A percentile compares a stretch with the other conserved stretches of the same genome.
phyloP scores from a whole-genome alignment of 73 alveolate species.

The Symbiodinium pilosum region DNA sequence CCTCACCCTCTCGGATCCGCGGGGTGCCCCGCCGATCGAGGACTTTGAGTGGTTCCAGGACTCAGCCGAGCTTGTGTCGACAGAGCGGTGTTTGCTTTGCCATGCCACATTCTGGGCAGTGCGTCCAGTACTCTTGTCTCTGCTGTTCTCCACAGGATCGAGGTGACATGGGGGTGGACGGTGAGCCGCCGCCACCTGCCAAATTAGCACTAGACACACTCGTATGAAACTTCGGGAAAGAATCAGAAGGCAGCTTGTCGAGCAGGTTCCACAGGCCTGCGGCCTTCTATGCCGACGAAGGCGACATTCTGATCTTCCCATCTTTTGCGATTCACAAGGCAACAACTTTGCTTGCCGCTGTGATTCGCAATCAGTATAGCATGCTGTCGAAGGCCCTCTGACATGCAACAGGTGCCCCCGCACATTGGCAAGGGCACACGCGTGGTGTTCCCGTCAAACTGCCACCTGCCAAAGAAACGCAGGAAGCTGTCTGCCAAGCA shows the following conservation, averaged over 20 bases:
- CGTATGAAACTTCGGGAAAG: too few relatives aligned
- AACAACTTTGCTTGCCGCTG: too few relatives aligned
- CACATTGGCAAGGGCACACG: conserved; percentile 85
- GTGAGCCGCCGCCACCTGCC: conserved; percentile 39
- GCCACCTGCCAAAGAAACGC: conserved; percentile 78
- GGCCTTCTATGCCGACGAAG: conserved; percentile 92
- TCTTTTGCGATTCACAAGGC: conserved; percentile 88
- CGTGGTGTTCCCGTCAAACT: conserved; percentile 71
- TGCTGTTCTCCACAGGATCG: conserved; percentile 36
- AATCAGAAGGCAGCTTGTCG: too few relatives aligned
- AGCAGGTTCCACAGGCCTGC: conserved; percentile 43
- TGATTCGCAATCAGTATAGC: background rate
- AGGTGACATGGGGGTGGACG: conserved; percentile 85
- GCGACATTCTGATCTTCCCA: conserved; percentile 74
- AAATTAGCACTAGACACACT: too few relatives aligned
- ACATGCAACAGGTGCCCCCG: conserved; percentile 62
- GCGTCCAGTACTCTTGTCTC: too few relatives aligned
- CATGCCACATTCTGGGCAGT: too few relatives aligned
- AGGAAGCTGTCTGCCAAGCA: background rate
- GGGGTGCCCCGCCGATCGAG: conserved; percentile 90
- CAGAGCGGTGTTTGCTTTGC: too few relatives aligned
- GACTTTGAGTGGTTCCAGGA: conserved; percentile 91
- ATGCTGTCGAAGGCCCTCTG: background rate
- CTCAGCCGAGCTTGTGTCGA: too few relatives aligned
- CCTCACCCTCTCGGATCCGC: conserved; percentile 61